Evolutionary conservation across 768 basidiomycete genomes (phyloP), one percentile per base, ranked within the genome.

Genomic region (Auricularia sp.): DNA sequence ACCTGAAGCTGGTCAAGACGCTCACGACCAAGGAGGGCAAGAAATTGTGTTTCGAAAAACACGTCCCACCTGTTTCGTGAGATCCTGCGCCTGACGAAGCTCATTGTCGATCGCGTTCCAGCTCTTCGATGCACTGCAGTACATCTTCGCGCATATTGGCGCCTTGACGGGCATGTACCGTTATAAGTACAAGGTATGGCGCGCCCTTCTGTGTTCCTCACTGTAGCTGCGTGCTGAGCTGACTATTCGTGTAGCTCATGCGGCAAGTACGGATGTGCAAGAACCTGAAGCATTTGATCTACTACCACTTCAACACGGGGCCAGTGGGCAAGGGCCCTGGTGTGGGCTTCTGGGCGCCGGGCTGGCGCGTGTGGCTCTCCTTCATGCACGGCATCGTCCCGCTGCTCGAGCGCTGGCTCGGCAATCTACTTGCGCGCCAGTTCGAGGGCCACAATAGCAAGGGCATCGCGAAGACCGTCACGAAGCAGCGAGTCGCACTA

Each of bases 301-400:
- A 96, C 80, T 96, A 96, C 72, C 91, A 95, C 66, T 99, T 99
- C 85, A 99, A 99, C 80, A 98, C 97, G 51, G 97, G 97, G 67
- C 97, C 97, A 66, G 97, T 99, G 61, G 97, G 97, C 29, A 99
- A 99, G 75, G 97, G 97, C 69, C 97, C 97, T 61, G 97, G 97
- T 69, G 93, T 91, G 72, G 97, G 97, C 65, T 98, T 99, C 82
- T 99, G 97, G 97, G 94, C 95, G 61, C 97, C 97, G 43, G 97
- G 97, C 43, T 99, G 97, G 97, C 84, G 97, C 64, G 97, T 99
- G 21, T 99, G 97, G 97, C 77, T 99, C 64, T 99, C 98, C 81
- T 99, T 99, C 83, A 91, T 99, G 87, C 87, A 97, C 64, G 97
- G 97, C 64, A 98, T 99, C 69, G 96, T 98, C 0, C 97, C 97